Base-by-base conservation (phyloP, 352 stramenopile genomes). In the Phytophthora multivora region DNA sequence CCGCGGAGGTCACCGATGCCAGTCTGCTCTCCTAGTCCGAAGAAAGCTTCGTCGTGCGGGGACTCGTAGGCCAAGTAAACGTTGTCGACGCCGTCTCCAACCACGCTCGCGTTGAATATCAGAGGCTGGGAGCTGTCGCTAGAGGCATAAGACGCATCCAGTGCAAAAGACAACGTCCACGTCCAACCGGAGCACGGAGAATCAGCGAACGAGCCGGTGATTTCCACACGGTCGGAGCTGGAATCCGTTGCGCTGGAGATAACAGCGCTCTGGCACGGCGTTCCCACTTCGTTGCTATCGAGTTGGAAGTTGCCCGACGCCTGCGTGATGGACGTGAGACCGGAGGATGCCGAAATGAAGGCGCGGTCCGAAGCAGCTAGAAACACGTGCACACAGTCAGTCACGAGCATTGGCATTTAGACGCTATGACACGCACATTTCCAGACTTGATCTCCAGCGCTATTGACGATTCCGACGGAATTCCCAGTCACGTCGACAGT, bases 61-160 rank as follows among this genome's bases (percentile, higher is more conserved):
- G 63, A 68, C 36, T 71, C 63, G 43, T 59, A 71, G 4, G 63
- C 55, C 21, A 72, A 33, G 48, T 72, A 72, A 7, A 68, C 40
- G 39, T 72, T 72, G 30, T 52, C 46, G 25, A 72, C 51, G 9
- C 59, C 19, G 26, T 50, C 51, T 19, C 63, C 63, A 25, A 10
- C 45, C 16, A 72, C 63, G 16, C 43, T 68, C 6, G 63, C 63
- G 30, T 72, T 67, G 35, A 72, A 72, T 2, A 51, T 10, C 15
- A 68, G 15, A 1, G 63, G 23, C 21, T 72, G 58, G 0, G 51
- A 67, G 41, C 59, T 38, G 25, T 67, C 39, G 45, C 30, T 54
- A 40, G 26, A 25, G 12, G 33, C 53, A 19, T 7, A 47, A 9
- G n/a, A 41, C 15, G 39, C 19, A 7, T 59, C 41, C 11, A 69